A percentile compares a stretch with the other conserved stretches of the same genome.
These are phyloP conservation scores for Hordeum vulgare DNA, from an alignment of 176 grass and related monocot species.

Conservation along the genomic window MorexV3_pseudomolecules_assembly NC_058523.1:74989191-74989690, in stretches of 20 bases:
- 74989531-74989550: slow-evolving; percentile 3
- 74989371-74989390: slow-evolving; percentile 11
- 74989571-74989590: slow-evolving; percentile 20
- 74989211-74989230: not conserved
- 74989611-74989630: slow-evolving; percentile 70
- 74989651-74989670: slow-evolving; percentile 56
- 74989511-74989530: slow-evolving; percentile 36
- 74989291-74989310: not conserved
- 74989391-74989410: slow-evolving; percentile 22
- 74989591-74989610: slow-evolving; percentile 52
- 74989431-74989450: slow-evolving; percentile 34
- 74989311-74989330: not conserved
- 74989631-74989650: slow-evolving; percentile 83
- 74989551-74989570: slow-evolving; percentile 54
- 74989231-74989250: not conserved
- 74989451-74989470: slow-evolving; percentile 40
- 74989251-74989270: not conserved
- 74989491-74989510: slow-evolving; percentile 20
- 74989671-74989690: slow-evolving; percentile 75
- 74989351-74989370: not conserved
- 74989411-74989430: slow-evolving; percentile 31
- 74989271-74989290: not conserved
- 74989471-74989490: slow-evolving; percentile 41
- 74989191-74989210: not conserved
- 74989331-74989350: not conserved